Base-by-base conservation (phyloP, 148 eudicot genomes). In the Agrostemma githago region DNA sequence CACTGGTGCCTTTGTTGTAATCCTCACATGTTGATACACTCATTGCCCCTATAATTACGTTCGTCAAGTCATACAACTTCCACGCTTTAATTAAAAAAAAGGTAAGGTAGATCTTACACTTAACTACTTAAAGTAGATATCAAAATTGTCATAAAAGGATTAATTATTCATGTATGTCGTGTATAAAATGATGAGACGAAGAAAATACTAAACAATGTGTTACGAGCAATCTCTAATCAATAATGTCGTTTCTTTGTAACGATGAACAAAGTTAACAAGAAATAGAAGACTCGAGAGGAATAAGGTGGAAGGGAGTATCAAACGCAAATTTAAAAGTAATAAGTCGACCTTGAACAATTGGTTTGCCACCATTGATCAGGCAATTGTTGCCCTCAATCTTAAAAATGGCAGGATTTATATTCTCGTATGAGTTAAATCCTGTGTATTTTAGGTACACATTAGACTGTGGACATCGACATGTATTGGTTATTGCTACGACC, bases 301-400 rank as follows among this genome's bases (percentile, higher is more conserved):
- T 40, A 16, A 75, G 14, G 41, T 66, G 72, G 40, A 66, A 75
- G 3, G 78, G 78, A 5, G 72, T 75, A 26, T 26, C 34, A 15
- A 67, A 67, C 5, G 72, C 78, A 15, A 67, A 75, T 54, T 75
- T 75, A 58, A 75, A 75, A 26, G 21, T 67, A 8, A 75, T 2
- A 0, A 72, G 66, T 4, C 41, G 21, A 26, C 72, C 78, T 26
- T 68, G 3, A 58, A 59, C 72, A 67, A 75, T 68, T 0, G 3
- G 66, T 7, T 58, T 67, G 4, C 78, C 78, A 42, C 72, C 37
- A 34, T 68, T 75, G 26, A 75, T 40, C 5, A 68, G 67, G 77
- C 81, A 60, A 11, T 16, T 60, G 59, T 66, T 72, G 11, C 75
- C 78, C 15, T 54, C 72, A 7, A 75, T 66, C 72, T 68, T 67